These are phyloP conservation scores for Pseudogymnoascus sp. DNA, from an alignment of 2,329 filamentous ascomycete species.

Conservation along the genomic window DNA sequence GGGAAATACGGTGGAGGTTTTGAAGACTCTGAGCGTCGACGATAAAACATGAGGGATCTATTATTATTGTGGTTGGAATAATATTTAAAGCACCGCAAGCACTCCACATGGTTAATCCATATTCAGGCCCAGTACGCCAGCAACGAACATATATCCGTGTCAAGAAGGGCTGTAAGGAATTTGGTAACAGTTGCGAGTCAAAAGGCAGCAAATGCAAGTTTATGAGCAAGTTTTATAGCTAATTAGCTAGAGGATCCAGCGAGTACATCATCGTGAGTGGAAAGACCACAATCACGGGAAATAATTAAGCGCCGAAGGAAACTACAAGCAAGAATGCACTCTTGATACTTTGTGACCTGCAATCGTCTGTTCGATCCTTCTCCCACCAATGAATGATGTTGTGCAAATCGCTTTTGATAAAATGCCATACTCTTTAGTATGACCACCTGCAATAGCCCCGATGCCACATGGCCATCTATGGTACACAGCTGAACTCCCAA, in stretches of 20 bases:
- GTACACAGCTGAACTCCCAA: slow-evolving; percentile 7
- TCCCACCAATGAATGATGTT: neutral
- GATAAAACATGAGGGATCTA: slow-evolving; percentile 25
- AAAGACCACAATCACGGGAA: slow-evolving; percentile 1
- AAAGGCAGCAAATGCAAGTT: neutral
- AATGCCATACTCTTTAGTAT: neutral
- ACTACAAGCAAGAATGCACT: slow-evolving; percentile 5
- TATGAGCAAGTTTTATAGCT: slow-evolving; percentile 1
- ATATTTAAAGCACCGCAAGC: neutral
- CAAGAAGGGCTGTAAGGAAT: neutral
- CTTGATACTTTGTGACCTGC: neutral
- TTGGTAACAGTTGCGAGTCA: neutral
- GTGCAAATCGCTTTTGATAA: neutral
- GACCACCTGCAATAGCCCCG: neutral
- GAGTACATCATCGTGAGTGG: slow-evolving; percentile 2
- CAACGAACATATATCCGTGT: slow-evolving; percentile 1
- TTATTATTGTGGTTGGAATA: neutral
- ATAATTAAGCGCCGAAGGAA: slow-evolving; percentile 4
- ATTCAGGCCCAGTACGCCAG: neutral
- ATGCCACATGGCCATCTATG: slow-evolving; percentile 2
- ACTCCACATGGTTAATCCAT: slow-evolving; percentile 1
- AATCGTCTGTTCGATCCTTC: neutral
- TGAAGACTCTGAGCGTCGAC: slow-evolving; percentile 17
- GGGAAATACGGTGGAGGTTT: slow-evolving; percentile 20
- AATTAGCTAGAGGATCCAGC: slow-evolving; percentile 8